phyloP scores from a whole-genome alignment of 768 basidiomycete species.

The Suillus subluteus region DNA sequence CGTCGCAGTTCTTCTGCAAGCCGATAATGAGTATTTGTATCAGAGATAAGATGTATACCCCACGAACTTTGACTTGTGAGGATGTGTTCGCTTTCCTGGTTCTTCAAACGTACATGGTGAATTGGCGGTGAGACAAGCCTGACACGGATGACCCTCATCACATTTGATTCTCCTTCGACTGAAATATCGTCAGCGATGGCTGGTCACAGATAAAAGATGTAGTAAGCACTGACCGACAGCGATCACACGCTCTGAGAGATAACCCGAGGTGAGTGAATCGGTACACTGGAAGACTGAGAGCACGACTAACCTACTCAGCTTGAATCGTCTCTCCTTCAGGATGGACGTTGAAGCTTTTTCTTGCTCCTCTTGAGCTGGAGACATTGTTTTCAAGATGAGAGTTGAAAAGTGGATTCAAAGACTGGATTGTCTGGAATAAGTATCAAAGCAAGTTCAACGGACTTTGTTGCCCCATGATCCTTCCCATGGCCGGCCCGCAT shows the following conservation, averaged over 20 bases:
- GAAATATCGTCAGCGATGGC: slow-evolving; percentile 1
- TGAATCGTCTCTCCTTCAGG: slow-evolving; percentile 83
- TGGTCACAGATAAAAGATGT: not conserved
- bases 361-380: slow-evolving; percentile 38
- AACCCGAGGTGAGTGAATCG: slow-evolving; percentile 14
- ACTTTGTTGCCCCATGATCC: slow-evolving; percentile 1
- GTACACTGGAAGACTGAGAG: slow-evolving; percentile 9
- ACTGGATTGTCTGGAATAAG: slow-evolving; percentile 27
- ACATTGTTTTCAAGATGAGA: slow-evolving; percentile 24
- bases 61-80: slow-evolving; percentile 86
- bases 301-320: slow-evolving; percentile 73
- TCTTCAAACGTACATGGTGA: slow-evolving; percentile 88
- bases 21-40: slow-evolving; percentile 7
- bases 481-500: slow-evolving; percentile 28
- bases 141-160: slow-evolving; percentile 88
- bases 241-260: slow-evolving; percentile 78
- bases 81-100: slow-evolving; percentile 82
- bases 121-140: slow-evolving; percentile 82
- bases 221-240: slow-evolving; percentile 71
- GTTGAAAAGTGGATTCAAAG: slow-evolving; percentile 14
- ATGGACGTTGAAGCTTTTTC: slow-evolving; percentile 52
- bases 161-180: slow-evolving; percentile 87
- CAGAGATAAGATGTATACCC: slow-evolving; percentile 12
- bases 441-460: slow-evolving; percentile 23
- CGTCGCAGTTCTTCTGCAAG: slow-evolving; percentile 70